Evolutionary conservation across 2,329 filamentous ascomycete species (phyloP).

Genomic region (Colletotrichum costaricense): DNA sequence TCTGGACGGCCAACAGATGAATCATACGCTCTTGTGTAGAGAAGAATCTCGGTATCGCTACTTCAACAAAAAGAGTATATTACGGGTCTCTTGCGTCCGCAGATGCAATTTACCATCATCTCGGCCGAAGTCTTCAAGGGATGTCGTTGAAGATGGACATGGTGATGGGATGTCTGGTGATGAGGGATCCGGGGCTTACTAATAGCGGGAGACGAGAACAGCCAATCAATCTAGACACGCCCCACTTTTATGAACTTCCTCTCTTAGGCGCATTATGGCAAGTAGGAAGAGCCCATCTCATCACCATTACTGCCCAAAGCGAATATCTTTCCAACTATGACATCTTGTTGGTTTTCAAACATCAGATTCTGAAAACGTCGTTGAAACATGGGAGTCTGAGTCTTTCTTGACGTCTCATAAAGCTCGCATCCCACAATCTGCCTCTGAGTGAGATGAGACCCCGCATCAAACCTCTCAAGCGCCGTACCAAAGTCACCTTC

Average conservation of each 20-base stretch:
- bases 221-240: neutral
- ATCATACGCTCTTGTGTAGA: too few species aligned
- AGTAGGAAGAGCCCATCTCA: neutral
- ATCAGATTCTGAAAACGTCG: neutral
- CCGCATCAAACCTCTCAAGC: slow-evolving; percentile 37
- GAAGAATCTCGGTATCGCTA: too few species aligned
- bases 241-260: slow-evolving; percentile 24
- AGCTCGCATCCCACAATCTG: neutral
- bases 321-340: neutral
- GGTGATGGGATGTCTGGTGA: slow-evolving; percentile 14
- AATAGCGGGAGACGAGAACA: neutral
- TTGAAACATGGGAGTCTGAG: neutral
- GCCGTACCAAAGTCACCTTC: slow-evolving; percentile 48
- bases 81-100: neutral
- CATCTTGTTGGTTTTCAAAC: neutral
- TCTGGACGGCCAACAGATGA: too few species aligned
- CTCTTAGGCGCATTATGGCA: neutral
- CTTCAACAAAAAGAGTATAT: neutral
- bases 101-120: neutral
- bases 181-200: neutral
- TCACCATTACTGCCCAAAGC: neutral
- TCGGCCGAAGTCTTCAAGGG: neutral
- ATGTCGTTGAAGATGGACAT: slow-evolving; percentile 2
- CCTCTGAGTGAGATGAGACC: slow-evolving; percentile 35
- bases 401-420: slow-evolving; percentile 3